phyloP scores from a whole-genome alignment of 768 basidiomycete genomes.

The Lentinula raphanica region DNA sequence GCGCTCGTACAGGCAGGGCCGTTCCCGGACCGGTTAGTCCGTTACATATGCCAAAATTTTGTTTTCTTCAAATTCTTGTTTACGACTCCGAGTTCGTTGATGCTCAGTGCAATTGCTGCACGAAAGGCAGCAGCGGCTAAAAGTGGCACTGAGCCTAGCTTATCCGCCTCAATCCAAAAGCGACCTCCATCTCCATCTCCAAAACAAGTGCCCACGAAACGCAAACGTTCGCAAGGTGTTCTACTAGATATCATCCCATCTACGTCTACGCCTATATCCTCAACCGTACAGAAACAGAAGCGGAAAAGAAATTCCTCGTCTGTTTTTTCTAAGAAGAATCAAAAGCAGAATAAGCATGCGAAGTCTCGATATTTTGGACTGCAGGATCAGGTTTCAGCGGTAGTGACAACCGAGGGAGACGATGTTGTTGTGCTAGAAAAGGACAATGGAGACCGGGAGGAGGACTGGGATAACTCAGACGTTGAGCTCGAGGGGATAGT shows the following conservation, averaged over 20 bases:
- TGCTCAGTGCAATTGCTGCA: constrained; percentile 73
- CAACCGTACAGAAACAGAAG: constrained; percentile 19
- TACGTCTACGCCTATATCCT: constrained; percentile 16
- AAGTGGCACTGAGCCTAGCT: background rate
- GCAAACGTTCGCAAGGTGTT: constrained; percentile 40
- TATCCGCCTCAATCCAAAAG: no score
- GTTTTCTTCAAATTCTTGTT: no score
- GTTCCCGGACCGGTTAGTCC: background rate
- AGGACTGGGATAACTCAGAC: constrained; percentile 15
- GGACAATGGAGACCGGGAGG: constrained; percentile 31
- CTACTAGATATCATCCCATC: background rate
- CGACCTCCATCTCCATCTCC: constrained; percentile 3
- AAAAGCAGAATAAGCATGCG: constrained; percentile 17
- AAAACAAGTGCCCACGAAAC: constrained; percentile 13
- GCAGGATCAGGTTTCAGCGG: background rate
- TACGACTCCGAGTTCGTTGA: no score
- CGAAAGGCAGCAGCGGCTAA: constrained; percentile 40
- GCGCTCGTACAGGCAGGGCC: no score
- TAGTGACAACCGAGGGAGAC: constrained; percentile 13
- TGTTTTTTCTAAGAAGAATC: constrained; percentile 16
- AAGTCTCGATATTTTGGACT: constrained; percentile 28
- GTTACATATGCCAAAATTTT: background rate
- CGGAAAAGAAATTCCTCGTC: constrained; percentile 21
- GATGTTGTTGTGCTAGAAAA: constrained; percentile 35
- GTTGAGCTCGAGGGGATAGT: background rate